A percentile compares a stretch with the other conserved stretches of the same genome.
phyloP scores from a whole-genome alignment of 352 stramenopile genomes.

The Pythium sukuiense region DNA sequence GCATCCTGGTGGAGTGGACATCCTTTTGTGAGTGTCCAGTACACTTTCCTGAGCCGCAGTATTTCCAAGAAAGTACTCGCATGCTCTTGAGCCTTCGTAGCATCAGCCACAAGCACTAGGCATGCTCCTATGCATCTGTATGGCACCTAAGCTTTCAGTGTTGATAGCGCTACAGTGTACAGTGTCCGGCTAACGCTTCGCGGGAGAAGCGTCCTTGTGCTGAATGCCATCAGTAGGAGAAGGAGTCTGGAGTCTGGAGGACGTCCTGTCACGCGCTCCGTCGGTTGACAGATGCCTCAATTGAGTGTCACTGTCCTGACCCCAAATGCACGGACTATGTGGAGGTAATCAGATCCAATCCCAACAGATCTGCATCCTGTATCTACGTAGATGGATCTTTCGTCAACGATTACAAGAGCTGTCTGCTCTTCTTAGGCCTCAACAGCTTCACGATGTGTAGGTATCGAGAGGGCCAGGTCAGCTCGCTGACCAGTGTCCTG shows the following conservation, averaged over 20 bases:
- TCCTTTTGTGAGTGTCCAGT: too few relatives aligned
- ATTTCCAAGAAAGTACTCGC: not conserved
- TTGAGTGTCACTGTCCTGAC: constrained; percentile 3
- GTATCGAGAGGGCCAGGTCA: not conserved
- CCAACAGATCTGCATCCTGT: not conserved
- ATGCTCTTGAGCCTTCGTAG: too few relatives aligned
- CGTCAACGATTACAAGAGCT: not conserved
- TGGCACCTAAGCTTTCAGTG: not conserved
- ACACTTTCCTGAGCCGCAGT: not conserved
- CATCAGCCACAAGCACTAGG: too few relatives aligned
- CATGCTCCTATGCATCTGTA: too few relatives aligned
- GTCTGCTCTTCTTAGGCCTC: not conserved
- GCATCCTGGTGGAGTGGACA: not conserved
- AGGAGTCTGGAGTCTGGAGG: not conserved
- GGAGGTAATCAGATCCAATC: constrained; percentile 4
- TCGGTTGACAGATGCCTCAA: not conserved
- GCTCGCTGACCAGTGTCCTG: not conserved
- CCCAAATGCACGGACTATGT: not conserved
- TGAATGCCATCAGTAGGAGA: not conserved
- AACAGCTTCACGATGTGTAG: not conserved
- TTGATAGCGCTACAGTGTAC: too few relatives aligned
- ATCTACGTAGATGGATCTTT: constrained; percentile 1
- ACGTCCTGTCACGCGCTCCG: not conserved
- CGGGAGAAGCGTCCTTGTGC: not conserved
- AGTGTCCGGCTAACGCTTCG: not conserved